Evolutionary conservation across 352 stramenopile genomes (phyloP), one percentile per base, ranked within the genome.

Genomic region (Pythium pectinolyticum): DNA sequence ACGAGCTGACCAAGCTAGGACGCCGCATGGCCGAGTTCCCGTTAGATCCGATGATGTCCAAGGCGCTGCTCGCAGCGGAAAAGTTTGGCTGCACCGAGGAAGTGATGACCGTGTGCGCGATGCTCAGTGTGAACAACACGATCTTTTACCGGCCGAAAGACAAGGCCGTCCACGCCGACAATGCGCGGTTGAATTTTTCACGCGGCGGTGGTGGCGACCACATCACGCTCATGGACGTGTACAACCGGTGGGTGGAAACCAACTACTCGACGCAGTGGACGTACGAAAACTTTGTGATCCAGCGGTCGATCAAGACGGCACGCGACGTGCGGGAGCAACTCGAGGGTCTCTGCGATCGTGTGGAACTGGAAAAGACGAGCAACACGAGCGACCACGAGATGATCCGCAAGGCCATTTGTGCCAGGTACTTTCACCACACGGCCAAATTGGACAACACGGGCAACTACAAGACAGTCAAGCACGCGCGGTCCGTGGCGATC

Each of bases 391-490:
- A 99, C 68, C 90, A 98, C 32, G 97, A 99, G 56, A 72, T 84
- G 37, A 93, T 99, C 43, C 85, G 96, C 25, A 99, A 99, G 67
- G 90, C 97, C 11, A 96, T 99, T 31, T 99, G 94, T 28, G 92
- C 96, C 5, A 98, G 98, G 22, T 99, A 98, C 86, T 99, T 99
- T 72, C 99, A 99, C 81, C 98, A 99, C 77, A 98, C 96, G 6
- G 96, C 97, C 22, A 98, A 98, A 69, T 74, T 99, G 17, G 89
- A 98, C 59, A 89, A 72, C 57, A 97, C 89, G 11, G 97, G 97
- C 3, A 90, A 98, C 43, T 99, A 99, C 78, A 97, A 99, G 82
- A 99, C 98, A 6, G 89, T 99, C 32, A 99, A 99, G 81, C 94
- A 99, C 58, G 82, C 86, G 20, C 94, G 98, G 41, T 97, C 95